Conservation (phyloP, 2,329 filamentous ascomycete genomes). For the Pseudocercospora fuligena region DNA sequence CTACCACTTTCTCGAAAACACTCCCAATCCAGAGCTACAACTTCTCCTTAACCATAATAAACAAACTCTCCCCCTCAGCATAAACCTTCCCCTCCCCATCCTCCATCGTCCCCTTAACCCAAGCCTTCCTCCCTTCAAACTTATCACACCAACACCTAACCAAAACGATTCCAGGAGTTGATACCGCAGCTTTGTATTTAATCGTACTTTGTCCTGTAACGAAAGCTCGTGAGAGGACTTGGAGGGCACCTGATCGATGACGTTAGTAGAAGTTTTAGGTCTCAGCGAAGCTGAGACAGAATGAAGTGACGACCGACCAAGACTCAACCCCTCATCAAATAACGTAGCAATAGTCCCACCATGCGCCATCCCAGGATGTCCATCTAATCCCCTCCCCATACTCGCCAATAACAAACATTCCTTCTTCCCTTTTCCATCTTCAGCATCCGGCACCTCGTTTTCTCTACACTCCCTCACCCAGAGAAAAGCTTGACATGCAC, state of each 20-base stretch:
- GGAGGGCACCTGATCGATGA: not conserved
- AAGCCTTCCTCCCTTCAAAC: conserved; percentile 20
- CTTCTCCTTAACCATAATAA: conserved; percentile 14
- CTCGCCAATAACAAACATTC: conserved; percentile 17
- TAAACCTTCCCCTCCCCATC: conserved; percentile 21
- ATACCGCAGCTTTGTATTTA: conserved; percentile 20
- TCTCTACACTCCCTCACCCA: conserved; percentile 3
- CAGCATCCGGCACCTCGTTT: conserved; percentile 1
- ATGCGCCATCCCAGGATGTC: conserved; percentile 17
- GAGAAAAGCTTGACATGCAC: conserved; percentile 18
- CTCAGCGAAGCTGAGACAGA: too few relatives aligned
- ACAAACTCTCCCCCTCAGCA: conserved; percentile 11
- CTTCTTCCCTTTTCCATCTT: conserved; percentile 16
- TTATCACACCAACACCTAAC: conserved; percentile 17
- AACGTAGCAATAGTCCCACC: conserved; percentile 22
- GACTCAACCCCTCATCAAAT: conserved; percentile 18
- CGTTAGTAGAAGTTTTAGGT: too few relatives aligned
- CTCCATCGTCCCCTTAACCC: conserved; percentile 20
- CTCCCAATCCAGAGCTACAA: not conserved
- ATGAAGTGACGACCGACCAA: not conserved
- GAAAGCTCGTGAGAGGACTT: conserved; percentile 12
- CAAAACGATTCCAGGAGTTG: conserved; percentile 20
- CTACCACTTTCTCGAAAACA: too few relatives aligned
- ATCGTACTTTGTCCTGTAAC: conserved; percentile 19
- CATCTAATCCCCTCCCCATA: conserved; percentile 19